These are phyloP conservation scores for Lipomyces orientalis DNA, from an alignment of 805 yeast species.

Conservation along the genomic window DNA sequence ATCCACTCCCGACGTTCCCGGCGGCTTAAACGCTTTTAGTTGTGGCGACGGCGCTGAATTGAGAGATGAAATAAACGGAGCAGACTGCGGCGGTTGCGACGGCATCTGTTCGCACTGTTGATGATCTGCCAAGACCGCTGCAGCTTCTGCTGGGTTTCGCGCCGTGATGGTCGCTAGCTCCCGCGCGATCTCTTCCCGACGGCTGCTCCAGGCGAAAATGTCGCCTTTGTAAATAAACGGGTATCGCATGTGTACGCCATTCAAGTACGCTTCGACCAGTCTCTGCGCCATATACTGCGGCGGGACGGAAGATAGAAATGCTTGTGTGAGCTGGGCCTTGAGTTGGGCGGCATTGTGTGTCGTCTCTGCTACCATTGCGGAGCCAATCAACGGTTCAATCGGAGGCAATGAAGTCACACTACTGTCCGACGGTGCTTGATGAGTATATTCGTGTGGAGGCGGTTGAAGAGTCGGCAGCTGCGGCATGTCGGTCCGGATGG, in stretches of 20 bases:
- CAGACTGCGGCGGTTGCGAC: constrained; percentile 1
- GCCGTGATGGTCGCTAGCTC: constrained; percentile 22
- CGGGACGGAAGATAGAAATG: constrained; percentile 24
- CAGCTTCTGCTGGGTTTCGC: neutral
- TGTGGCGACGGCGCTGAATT: constrained; percentile 4
- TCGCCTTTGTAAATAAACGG: constrained; percentile 29
- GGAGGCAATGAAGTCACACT: neutral
- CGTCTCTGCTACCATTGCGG: neutral
- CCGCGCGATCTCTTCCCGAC: constrained; percentile 24
- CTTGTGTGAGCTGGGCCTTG: constrained; percentile 19
- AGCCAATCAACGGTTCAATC: neutral
- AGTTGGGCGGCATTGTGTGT: constrained; percentile 6
- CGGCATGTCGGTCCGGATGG: constrained; percentile 24
- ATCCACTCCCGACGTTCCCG: neutral
- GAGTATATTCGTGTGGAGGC: constrained; percentile 8
- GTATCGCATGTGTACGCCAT: constrained; percentile 32
- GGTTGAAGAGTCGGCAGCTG: constrained; percentile 17
- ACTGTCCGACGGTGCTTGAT: constrained; percentile 8
- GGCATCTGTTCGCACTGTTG: neutral
- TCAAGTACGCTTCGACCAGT: constrained; percentile 27
- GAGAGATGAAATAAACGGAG: neutral
- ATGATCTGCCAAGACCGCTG: neutral
- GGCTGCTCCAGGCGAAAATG: constrained; percentile 20
- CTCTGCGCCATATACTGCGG: constrained; percentile 23
- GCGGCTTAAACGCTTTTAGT: neutral